Evolutionary conservation across 1,284 basidiomycete genomes (phyloP).

Genomic region (Cronartium quercuum): DNA sequence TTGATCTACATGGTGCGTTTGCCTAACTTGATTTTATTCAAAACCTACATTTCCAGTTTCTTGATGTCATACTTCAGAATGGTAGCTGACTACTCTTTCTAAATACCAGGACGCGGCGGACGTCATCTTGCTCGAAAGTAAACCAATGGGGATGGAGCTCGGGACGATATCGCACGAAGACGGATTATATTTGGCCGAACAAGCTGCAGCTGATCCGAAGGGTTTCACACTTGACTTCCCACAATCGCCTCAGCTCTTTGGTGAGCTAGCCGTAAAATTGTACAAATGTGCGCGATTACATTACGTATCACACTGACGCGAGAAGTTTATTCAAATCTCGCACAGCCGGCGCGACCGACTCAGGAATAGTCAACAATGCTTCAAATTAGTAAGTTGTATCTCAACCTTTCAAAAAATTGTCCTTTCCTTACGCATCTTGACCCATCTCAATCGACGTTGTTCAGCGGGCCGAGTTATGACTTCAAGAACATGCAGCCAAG

Average conservation of each 20-base stretch:
- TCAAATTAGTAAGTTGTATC: background rate
- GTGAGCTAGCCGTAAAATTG: background rate
- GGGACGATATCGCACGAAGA: background rate
- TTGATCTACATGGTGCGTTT: background rate
- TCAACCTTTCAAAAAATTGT: too few relatives aligned
- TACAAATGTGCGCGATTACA: background rate
- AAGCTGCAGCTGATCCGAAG: background rate
- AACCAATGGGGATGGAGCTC: background rate
- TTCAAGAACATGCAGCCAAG: conserved; percentile 19
- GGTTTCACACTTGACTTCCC: background rate
- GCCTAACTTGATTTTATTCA: too few relatives aligned
- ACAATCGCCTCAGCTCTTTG: background rate
- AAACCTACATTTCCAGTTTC: background rate
- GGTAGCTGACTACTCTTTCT: background rate
- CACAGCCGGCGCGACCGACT: background rate
- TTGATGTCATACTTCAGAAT: background rate
- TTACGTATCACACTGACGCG: background rate
- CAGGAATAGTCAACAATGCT: background rate
- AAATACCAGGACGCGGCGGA: background rate
- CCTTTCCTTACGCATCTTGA: too few relatives aligned
- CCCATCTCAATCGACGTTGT: background rate
- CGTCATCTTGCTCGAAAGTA: background rate
- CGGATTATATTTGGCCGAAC: background rate
- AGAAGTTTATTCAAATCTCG: background rate
- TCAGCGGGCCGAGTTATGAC: conserved; percentile 35